A percentile compares a stretch with the other conserved stretches of the same genome.
phyloP scores from a whole-genome alignment of 2,329 filamentous ascomycete genomes.

The Taxawa tesnikishii region DNA sequence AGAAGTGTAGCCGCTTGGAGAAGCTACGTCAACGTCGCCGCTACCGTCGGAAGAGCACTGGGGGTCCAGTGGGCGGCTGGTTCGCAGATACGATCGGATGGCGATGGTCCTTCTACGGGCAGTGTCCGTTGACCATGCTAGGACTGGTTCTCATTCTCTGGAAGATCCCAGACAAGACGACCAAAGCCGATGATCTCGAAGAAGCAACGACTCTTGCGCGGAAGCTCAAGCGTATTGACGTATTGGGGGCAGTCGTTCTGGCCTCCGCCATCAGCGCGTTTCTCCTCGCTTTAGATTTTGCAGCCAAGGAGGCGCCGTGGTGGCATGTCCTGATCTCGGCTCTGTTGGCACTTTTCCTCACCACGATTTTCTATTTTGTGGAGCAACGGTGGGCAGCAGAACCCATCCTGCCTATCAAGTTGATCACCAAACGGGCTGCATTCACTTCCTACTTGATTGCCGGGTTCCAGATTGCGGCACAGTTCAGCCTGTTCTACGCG shows the following conservation, averaged over 20 bases:
- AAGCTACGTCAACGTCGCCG: slow-evolving; percentile 39
- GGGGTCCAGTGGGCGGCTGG: slow-evolving; percentile 48
- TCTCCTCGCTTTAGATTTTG: slow-evolving; percentile 67
- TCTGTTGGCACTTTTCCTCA: slow-evolving; percentile 53
- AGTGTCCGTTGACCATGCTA: background rate
- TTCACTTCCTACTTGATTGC: slow-evolving; percentile 65
- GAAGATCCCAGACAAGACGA: background rate
- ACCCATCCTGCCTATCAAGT: slow-evolving; percentile 68
- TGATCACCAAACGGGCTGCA: slow-evolving; percentile 63
- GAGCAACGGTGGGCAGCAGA: slow-evolving; percentile 57
- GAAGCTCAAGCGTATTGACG: slow-evolving; percentile 72
- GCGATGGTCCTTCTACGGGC: slow-evolving; percentile 43
- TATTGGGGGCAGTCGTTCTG: slow-evolving; percentile 56
- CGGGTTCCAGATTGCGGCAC: slow-evolving; percentile 65
- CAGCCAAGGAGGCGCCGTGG: slow-evolving; percentile 77
- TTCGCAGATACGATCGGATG: slow-evolving; percentile 52
- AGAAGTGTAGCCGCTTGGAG: slow-evolving; percentile 36
- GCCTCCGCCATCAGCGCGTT: slow-evolving; percentile 59
- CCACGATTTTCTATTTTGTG: slow-evolving; percentile 57
- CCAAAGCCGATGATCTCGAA: slow-evolving; percentile 6
- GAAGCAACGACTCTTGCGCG: slow-evolving; percentile 55
- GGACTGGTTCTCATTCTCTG: slow-evolving; percentile 23
- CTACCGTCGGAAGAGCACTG: slow-evolving; percentile 36
- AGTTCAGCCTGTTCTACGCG: slow-evolving; percentile 65
- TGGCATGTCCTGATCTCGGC: slow-evolving; percentile 63